Evolutionary conservation across 495 filamentous ascomycete genomes (phyloP).

Genomic region (Trypethelium eluteriae): DNA sequence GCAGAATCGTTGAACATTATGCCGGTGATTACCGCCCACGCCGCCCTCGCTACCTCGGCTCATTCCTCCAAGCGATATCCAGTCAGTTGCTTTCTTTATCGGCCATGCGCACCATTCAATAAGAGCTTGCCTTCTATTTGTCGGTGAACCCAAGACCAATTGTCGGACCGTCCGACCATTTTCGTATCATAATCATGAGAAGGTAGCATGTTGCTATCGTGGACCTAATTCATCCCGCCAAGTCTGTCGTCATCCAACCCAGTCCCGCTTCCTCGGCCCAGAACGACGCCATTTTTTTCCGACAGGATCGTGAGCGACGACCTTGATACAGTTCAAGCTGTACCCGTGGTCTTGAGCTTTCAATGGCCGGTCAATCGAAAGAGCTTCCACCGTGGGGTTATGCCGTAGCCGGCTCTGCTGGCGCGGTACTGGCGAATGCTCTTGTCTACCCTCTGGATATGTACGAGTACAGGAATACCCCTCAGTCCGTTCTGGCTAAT

Average conservation of each 20-base stretch:
- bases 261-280: slow-evolving; percentile 11
- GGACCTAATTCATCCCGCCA: neutral
- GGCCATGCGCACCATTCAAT: too few species aligned
- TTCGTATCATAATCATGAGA: neutral
- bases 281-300: slow-evolving; percentile 10
- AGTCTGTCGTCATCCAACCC: neutral
- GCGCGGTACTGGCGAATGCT: slow-evolving; percentile 90
- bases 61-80: neutral
- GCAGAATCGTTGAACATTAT: neutral
- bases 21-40: neutral
- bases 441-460: slow-evolving; percentile 96
- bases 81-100: too few species aligned
- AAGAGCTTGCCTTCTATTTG: too few species aligned
- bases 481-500: neutral
- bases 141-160: neutral
- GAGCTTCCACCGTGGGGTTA: slow-evolving; percentile 88
- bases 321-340: neutral
- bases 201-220: neutral
- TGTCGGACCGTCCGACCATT: too few species aligned
- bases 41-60: slow-evolving; percentile 1
- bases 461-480: slow-evolving; percentile 45
- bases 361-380: slow-evolving; percentile 78
- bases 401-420: slow-evolving; percentile 86
- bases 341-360: neutral
- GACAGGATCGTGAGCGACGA: neutral